A percentile compares a stretch with the other conserved stretches of the same genome.
These are phyloP conservation scores for Cryptococcus maquisensis DNA, from an alignment of 1,284 basidiomycete genomes.

Conservation along the genomic window DNA sequence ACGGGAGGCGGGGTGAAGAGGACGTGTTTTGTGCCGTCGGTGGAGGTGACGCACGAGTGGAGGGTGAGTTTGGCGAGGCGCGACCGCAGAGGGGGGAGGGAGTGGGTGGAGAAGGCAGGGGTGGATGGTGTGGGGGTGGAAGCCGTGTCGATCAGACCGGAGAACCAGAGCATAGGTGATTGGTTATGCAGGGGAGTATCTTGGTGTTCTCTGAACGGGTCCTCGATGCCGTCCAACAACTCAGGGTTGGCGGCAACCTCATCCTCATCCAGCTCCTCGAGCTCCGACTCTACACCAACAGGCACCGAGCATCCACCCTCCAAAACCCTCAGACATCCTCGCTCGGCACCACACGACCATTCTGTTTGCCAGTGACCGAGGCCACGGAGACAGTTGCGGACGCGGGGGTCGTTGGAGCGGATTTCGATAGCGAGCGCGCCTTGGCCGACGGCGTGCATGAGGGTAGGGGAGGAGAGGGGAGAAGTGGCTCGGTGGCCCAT, in stretches of 20 bases:
- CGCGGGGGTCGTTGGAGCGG: conserved; percentile 63
- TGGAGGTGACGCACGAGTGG: conserved; percentile 72
- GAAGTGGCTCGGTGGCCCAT: conserved; percentile 73
- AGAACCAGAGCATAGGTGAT: conserved; percentile 43
- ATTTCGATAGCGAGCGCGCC: conserved; percentile 89
- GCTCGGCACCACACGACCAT: conserved; percentile 74
- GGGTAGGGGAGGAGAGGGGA: conserved; percentile 67
- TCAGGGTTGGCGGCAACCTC: conserved; percentile 6
- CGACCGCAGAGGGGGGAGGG: conserved; percentile 19
- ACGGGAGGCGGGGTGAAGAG: conserved; percentile 59
- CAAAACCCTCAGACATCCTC: conserved; percentile 76
- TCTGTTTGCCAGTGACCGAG: conserved; percentile 72
- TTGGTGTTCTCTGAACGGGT: conserved; percentile 16
- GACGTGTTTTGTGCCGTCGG: conserved; percentile 68
- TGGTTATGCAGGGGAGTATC: conserved; percentile 17
- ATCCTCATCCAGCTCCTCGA: conserved; percentile 26
- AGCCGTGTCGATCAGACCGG: conserved; percentile 38
- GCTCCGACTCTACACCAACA: conserved; percentile 71
- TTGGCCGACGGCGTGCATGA: conserved; percentile 90
- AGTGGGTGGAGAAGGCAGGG: conserved; percentile 16
- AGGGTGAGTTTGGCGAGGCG: conserved; percentile 56
- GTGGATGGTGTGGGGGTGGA: conserved; percentile 13
- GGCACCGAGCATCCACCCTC: conserved; percentile 98
- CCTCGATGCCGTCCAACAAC: conserved; percentile 11
- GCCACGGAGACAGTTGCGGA: conserved; percentile 60